A percentile compares a stretch with the other conserved stretches of the same genome.
These are phyloP conservation scores for Suillus subalutaceus DNA, from an alignment of 768 basidiomycete genomes.

Conservation along the genomic window DNA sequence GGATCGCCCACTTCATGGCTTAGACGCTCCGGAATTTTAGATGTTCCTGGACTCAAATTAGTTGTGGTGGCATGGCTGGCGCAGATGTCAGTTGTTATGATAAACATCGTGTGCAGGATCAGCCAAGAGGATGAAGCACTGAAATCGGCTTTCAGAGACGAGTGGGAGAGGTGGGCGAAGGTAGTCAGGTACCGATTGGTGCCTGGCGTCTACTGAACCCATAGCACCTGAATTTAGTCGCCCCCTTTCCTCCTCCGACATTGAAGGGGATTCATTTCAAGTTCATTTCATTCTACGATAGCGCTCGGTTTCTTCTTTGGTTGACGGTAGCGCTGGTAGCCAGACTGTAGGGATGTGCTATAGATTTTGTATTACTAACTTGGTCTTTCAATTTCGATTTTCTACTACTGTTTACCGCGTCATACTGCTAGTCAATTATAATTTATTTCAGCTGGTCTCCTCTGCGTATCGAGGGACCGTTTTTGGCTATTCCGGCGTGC, in stretches of 20 bases:
- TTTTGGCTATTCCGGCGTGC: no score
- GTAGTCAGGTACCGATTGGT: constrained; percentile 34
- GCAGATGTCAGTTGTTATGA: neutral
- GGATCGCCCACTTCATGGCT: constrained; percentile 15
- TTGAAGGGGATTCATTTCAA: neutral
- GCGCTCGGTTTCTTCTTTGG: neutral
- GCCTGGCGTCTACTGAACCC: constrained; percentile 32
- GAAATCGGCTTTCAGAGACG: neutral
- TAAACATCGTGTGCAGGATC: neutral
- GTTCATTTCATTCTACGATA: neutral
- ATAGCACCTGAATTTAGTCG: neutral
- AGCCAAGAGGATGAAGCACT: neutral
- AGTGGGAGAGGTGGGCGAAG: constrained; percentile 23
- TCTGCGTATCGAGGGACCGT: no score
- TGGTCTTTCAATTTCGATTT: no score
- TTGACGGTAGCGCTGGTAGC: neutral
- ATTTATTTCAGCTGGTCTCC: no score
- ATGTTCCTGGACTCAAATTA: neutral
- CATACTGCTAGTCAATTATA: no score
- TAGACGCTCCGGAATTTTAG: neutral
- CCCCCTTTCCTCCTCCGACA: neutral
- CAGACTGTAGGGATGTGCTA: neutral
- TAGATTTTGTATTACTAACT: neutral
- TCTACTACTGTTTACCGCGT: no score
- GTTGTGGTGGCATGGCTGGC: neutral